A percentile compares a stretch with the other conserved stretches of the same genome.
phyloP scores from a whole-genome alignment of 2,329 filamentous ascomycete species.

The Aspergillus terreus region DNA sequence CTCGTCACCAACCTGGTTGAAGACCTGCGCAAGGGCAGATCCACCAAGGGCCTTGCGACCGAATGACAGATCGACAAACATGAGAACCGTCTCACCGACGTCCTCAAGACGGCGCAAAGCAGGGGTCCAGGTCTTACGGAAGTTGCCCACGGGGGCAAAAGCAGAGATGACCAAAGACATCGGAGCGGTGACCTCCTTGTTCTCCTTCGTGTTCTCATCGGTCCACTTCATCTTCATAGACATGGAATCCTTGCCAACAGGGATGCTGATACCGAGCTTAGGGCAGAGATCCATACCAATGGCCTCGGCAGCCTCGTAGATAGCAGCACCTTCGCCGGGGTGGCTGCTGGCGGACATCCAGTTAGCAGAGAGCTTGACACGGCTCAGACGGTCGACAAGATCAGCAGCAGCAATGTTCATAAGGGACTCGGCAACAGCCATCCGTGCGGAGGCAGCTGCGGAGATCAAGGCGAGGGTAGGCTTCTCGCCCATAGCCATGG shows the following conservation, averaged over 20 bases:
- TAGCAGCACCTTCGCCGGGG: slow-evolving; percentile 82
- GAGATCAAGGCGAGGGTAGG: slow-evolving; percentile 86
- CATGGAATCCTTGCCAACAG: slow-evolving; percentile 96
- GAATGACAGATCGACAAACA: slow-evolving; percentile 85
- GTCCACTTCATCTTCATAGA: slow-evolving; percentile 99
- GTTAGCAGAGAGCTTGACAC: slow-evolving; percentile 88
- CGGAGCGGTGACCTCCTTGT: slow-evolving; percentile 85
- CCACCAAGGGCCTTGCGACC: slow-evolving; percentile 81
- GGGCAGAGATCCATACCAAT: slow-evolving; percentile 92
- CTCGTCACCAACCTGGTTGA: slow-evolving; percentile 79
- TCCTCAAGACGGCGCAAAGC: slow-evolving; percentile 78
- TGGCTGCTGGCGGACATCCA: slow-evolving; percentile 99
- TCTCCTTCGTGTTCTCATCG: slow-evolving; percentile 61
- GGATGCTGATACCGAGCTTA: slow-evolving; percentile 84
- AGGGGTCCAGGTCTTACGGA: slow-evolving; percentile 89
- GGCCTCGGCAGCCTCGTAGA: slow-evolving; percentile 91
- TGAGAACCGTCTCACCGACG: slow-evolving; percentile 80
- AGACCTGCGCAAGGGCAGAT: slow-evolving; percentile 84
- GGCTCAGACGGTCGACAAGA: slow-evolving; percentile 66
- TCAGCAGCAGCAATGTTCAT: slow-evolving; percentile 87
- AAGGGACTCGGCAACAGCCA: slow-evolving; percentile 92
- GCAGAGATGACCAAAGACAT: slow-evolving; percentile 89
- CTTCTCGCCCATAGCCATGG: slow-evolving; percentile 97
- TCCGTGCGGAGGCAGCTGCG: slow-evolving; percentile 82
- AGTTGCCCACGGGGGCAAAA: slow-evolving; percentile 78